Conservation (phyloP, 2,329 filamentous ascomycete genomes). For the Fusarium multiceps region DNA sequence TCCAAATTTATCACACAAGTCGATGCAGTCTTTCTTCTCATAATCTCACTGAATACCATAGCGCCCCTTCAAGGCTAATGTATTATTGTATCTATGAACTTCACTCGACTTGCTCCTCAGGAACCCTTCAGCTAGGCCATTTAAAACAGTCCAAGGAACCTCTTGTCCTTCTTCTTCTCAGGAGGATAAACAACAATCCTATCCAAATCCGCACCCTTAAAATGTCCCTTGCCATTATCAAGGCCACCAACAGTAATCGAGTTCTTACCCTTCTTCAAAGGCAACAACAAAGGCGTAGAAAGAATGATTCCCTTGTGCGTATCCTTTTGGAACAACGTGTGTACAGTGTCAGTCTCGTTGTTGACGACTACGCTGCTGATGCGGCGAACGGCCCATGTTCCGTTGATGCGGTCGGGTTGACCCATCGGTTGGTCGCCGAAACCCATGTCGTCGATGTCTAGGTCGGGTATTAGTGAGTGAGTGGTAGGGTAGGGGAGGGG, state of each 20-base stretch:
- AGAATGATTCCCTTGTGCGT: conserved; percentile 68
- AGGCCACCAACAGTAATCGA: conserved; percentile 68
- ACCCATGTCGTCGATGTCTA: conserved; percentile 69
- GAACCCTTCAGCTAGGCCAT: too few relatives aligned
- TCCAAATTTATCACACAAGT: too few relatives aligned
- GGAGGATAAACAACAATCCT: conserved; percentile 69
- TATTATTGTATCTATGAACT: too few relatives aligned
- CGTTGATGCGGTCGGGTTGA: conserved; percentile 68
- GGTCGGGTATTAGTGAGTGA: background rate
- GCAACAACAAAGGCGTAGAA: conserved; percentile 66
- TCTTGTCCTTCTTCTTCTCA: conserved; percentile 50
- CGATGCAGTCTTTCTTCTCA: too few relatives aligned
- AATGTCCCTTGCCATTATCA: conserved; percentile 63
- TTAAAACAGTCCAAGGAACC: conserved; percentile 3
- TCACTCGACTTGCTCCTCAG: too few relatives aligned
- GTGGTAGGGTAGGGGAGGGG: too few relatives aligned
- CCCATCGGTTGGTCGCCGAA: conserved; percentile 68
- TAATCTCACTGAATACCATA: too few relatives aligned
- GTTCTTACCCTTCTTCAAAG: conserved; percentile 64
- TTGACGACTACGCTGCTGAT: conserved; percentile 71
- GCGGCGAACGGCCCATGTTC: conserved; percentile 68
- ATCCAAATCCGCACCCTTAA: conserved; percentile 69
- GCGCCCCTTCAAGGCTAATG: too few relatives aligned
- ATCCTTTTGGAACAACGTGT: conserved; percentile 64
- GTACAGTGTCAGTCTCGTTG: conserved; percentile 55